Evolutionary conservation across 768 basidiomycete species (phyloP).

Genomic region (Lyophyllum semitale): DNA sequence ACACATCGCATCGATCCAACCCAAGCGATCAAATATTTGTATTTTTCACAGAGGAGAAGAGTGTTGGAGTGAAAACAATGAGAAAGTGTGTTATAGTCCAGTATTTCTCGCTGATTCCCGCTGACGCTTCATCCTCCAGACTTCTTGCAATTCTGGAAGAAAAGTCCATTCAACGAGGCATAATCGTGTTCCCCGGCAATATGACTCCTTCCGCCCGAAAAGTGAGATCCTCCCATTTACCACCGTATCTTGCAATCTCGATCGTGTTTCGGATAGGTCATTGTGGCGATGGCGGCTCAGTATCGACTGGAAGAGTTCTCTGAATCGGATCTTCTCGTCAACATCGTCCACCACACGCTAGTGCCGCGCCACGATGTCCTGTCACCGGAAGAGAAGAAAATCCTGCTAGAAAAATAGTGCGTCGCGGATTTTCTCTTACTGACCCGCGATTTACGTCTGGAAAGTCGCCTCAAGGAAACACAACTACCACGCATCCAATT

Average conservation of each 20-base stretch:
- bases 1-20: slow-evolving; percentile 71
- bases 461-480: slow-evolving; percentile 94
- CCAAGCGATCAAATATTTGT: slow-evolving; percentile 84
- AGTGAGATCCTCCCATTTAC: slow-evolving; percentile 42
- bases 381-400: slow-evolving; percentile 80
- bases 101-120: slow-evolving; percentile 4
- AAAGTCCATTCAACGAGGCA: slow-evolving; percentile 85
- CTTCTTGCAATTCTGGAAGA: slow-evolving; percentile 89
- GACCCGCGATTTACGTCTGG: slow-evolving; percentile 17
- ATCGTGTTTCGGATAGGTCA: slow-evolving; percentile 58
- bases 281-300: slow-evolving; percentile 83
- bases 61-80: slow-evolving; percentile 97
- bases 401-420: slow-evolving; percentile 89
- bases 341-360: slow-evolving; percentile 94
- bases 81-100: slow-evolving; percentile 68
- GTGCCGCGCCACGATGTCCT: slow-evolving; percentile 94
- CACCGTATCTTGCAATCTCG: slow-evolving; percentile 11
- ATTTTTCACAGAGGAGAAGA: slow-evolving; percentile 94
- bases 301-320: slow-evolving; percentile 95
- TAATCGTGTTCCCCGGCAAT: slow-evolving; percentile 93
- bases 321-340: slow-evolving; percentile 94
- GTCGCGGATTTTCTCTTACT: slow-evolving; percentile 32
- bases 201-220: slow-evolving; percentile 98
- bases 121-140: slow-evolving; percentile 41
- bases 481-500: slow-evolving; percentile 97